These are phyloP conservation scores for Didymella glomerata DNA, from an alignment of 2,329 filamentous ascomycete species.

Conservation along the genomic window DNA sequence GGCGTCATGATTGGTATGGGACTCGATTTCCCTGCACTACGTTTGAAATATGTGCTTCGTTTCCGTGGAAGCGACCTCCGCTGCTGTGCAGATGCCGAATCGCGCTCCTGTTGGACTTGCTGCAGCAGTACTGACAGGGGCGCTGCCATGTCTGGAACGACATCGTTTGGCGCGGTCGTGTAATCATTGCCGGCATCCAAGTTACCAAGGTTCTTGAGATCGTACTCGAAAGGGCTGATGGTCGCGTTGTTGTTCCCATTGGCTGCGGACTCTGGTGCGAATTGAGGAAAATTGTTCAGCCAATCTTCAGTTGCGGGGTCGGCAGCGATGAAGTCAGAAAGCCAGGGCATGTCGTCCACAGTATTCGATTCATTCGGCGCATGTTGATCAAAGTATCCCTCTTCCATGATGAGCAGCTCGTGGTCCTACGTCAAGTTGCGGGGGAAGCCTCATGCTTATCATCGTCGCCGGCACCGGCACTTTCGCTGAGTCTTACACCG, in stretches of 20 bases:
- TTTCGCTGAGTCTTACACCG: slow-evolving; percentile 14
- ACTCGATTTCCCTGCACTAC: slow-evolving; percentile 12
- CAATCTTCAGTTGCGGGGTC: slow-evolving; percentile 14
- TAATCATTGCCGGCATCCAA: background rate
- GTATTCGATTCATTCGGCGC: background rate
- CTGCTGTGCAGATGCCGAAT: slow-evolving; percentile 11
- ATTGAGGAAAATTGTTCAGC: slow-evolving; percentile 10
- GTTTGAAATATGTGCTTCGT: slow-evolving; percentile 21
- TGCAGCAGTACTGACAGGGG: slow-evolving; percentile 16
- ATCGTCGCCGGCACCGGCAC: slow-evolving; percentile 16
- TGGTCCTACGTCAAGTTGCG: slow-evolving; percentile 5
- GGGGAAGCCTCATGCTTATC: slow-evolving; percentile 10
- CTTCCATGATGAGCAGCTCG: slow-evolving; percentile 11
- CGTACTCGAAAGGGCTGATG: slow-evolving; percentile 8
- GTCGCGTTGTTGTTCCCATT: slow-evolving; percentile 1
- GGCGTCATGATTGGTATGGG: slow-evolving; percentile 18
- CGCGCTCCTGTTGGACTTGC: slow-evolving; percentile 20
- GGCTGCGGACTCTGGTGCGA: background rate
- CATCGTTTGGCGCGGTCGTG: background rate
- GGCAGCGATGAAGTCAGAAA: slow-evolving; percentile 16
- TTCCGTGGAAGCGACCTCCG: slow-evolving; percentile 14
- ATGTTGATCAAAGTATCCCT: slow-evolving; percentile 12
- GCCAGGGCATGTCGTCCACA: slow-evolving; percentile 15
- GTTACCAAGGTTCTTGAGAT: slow-evolving; percentile 1
- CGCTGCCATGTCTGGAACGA: slow-evolving; percentile 15